Conservation (phyloP, 2,329 filamentous ascomycete genomes). For the Venturia oleaginea region DNA sequence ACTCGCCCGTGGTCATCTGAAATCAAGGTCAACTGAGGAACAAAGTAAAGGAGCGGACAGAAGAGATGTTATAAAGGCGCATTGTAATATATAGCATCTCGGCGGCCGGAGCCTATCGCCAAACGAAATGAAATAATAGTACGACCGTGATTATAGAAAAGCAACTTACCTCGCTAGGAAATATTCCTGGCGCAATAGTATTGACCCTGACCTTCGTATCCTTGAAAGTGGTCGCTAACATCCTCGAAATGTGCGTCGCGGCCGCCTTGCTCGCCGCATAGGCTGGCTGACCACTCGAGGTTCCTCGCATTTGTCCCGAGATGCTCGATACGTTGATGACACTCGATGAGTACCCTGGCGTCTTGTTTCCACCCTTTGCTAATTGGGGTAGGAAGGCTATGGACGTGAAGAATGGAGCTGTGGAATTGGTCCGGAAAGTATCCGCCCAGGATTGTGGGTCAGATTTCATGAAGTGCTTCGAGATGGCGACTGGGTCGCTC, state of each 20-base stretch:
- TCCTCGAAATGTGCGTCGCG: conserved; percentile 61
- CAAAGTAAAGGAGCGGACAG: neutral
- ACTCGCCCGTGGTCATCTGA: conserved; percentile 39
- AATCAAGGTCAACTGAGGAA: neutral
- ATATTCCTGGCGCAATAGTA: conserved; percentile 36
- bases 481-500: conserved; percentile 45
- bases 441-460: conserved; percentile 59
- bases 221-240: conserved; percentile 57
- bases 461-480: conserved; percentile 54
- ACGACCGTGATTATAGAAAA: neutral
- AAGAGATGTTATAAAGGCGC: no score
- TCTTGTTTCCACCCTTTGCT: conserved; percentile 57
- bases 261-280: conserved; percentile 76
- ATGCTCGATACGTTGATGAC: conserved; percentile 70
- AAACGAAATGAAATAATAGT: neutral
- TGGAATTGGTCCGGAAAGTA: conserved; percentile 67
- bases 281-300: conserved; percentile 64
- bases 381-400: conserved; percentile 60
- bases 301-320: conserved; percentile 60
- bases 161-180: conserved; percentile 50
- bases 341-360: conserved; percentile 48
- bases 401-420: conserved; percentile 63
- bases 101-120: no score
- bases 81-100: no score
- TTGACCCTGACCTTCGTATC: conserved; percentile 24